Evolutionary conservation across 2,329 filamentous ascomycete species (phyloP), one percentile per base, ranked within the genome.

Genomic region (Alternaria infectoria): DNA sequence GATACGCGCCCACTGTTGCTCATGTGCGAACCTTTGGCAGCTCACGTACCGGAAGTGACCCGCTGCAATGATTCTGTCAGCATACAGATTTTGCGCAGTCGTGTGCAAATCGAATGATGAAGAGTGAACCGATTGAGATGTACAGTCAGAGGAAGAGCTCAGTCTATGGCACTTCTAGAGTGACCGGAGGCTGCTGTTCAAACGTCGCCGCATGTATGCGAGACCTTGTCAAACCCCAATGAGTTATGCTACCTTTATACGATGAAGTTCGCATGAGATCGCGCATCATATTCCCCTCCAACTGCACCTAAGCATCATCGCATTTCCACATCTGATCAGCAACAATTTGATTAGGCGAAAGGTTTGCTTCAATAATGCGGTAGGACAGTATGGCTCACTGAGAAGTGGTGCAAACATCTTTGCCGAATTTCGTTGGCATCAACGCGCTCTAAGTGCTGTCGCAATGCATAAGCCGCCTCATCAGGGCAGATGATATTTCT

Each of bases 331-430:
- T 0, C 19, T 2, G 2, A 46, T 21, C 6, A 21, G 21, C 12
- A 15, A 46, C 6, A 21, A 0, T 15, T 15, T 15, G 19, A 23
- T 21, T 0, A 15, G 19, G 0, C 19, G 0, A 21, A 23, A 21
- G 7, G 6, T 7, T 3, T 13, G 2, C 15, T 8, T n/a, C 7
- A 17, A 40, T 10, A 4, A 40, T 40, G 7, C 15, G 8, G 32
- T 40, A 10, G 32, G 8, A 5, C 4, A 2, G 10, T 6, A 40
- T 17, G 0, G 15, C 32, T 40, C 32, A 15, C 15, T 40, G 15
- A n/a, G 32, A n/a, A n/a, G 8, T 40, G 32, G 32, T 3, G 15
- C 32, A 2, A 40, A n/a, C 15, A 40, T n/a, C 32, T 40, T 3
- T 15, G 15, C 15, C 8, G 15, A 10, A 10, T n/a, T 9, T 5